Conservation (phyloP, 2,329 filamentous ascomycete species). For the Alternaria novae-zelandiae region DNA sequence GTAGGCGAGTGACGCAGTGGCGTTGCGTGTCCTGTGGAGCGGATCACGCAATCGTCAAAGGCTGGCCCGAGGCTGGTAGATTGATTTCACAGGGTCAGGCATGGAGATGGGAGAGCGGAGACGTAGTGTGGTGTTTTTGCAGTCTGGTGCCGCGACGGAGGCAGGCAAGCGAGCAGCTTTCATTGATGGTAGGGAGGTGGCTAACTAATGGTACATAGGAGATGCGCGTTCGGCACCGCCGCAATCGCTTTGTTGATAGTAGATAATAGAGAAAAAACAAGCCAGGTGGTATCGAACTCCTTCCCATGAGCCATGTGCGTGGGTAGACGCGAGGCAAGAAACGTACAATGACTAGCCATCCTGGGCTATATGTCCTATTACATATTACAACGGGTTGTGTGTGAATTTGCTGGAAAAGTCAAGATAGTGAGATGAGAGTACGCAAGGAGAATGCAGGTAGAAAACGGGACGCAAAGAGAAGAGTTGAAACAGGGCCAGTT, state of each 20-base stretch:
- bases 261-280: background rate
- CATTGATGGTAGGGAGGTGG: background rate
- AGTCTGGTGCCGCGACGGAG: background rate
- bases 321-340: background rate
- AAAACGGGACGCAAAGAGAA: constrained; percentile 7
- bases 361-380: constrained; percentile 3
- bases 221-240: background rate
- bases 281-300: constrained; percentile 5
- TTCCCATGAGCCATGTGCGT: background rate
- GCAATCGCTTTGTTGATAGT: background rate
- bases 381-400: background rate
- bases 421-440: background rate
- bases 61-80: background rate
- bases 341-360: constrained; percentile 5
- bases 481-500: constrained; percentile 6
- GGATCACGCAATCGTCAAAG: background rate
- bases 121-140: background rate
- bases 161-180: constrained; percentile 1
- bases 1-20: background rate
- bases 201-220: constrained; percentile 1
- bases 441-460: constrained; percentile 1
- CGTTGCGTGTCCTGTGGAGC: background rate
- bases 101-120: background rate
- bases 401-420: background rate
- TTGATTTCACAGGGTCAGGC: background rate